A percentile compares a stretch with the other conserved stretches of the same genome.
These are phyloP conservation scores for Gentiana dahurica DNA, from an alignment of 257 asterid species.

Conservation along the genomic window DNA sequence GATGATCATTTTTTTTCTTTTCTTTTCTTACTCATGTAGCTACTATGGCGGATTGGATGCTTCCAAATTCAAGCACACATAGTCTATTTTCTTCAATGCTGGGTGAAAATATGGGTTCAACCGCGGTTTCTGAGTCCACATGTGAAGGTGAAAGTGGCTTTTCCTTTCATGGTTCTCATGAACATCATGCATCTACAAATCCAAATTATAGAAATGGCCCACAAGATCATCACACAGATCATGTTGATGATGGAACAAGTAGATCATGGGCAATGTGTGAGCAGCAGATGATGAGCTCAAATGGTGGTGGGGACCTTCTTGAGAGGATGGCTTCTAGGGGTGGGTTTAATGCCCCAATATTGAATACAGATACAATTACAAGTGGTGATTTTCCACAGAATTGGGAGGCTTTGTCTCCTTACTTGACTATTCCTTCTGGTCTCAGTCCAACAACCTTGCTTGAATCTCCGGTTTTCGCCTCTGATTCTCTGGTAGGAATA, in stretches of 20 bases:
- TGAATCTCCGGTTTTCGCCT: conserved; percentile 73
- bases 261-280: conserved; percentile 22
- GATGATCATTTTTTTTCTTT: too few relatives aligned
- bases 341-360: conserved; percentile 73
- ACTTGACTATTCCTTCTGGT: conserved; percentile 71
- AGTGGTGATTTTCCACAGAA: conserved; percentile 35
- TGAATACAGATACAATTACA: conserved; percentile 55
- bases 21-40: conserved; percentile 57
- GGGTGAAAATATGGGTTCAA: conserved; percentile 26
- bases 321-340: conserved; percentile 86
- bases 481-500: conserved; percentile 52
- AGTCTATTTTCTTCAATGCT: conserved; percentile 39
- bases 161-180: conserved; percentile 14
- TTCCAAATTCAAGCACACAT: conserved; percentile 48
- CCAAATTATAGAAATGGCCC: conserved; percentile 18
- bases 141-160: conserved; percentile 22
- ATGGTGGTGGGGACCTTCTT: conserved; percentile 52
- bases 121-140: conserved; percentile 16
- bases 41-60: conserved; percentile 64
- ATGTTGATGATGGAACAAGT: conserved; percentile 18
- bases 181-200: conserved; percentile 5
- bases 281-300: conserved; percentile 14
- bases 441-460: conserved; percentile 78
- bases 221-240: conserved; percentile 1
- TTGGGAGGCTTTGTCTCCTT: conserved; percentile 49